Evolutionary conservation across 768 basidiomycete species (phyloP).

Genomic region (Termitomyces heimii): DNA sequence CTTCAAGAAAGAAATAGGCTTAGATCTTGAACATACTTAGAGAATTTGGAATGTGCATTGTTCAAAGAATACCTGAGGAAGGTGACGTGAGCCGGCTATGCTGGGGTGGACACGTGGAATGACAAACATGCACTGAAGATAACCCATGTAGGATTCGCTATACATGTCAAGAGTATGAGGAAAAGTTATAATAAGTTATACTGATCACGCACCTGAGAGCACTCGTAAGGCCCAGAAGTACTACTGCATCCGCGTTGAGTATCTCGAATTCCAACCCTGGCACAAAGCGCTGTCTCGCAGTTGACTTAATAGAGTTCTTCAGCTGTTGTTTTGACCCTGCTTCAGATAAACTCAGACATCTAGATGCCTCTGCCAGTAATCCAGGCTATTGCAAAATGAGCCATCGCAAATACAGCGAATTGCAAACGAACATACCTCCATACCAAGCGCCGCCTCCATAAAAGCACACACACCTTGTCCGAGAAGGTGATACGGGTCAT

Average conservation of each 20-base stretch:
- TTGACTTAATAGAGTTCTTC: constrained; percentile 24
- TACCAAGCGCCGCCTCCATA: constrained; percentile 72
- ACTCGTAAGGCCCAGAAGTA: constrained; percentile 65
- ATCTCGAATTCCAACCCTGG: constrained; percentile 75
- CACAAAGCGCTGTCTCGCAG: constrained; percentile 37
- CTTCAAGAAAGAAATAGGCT: background rate
- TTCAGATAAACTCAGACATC: constrained; percentile 51
- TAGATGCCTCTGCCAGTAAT: constrained; percentile 58
- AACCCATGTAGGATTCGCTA: constrained; percentile 76
- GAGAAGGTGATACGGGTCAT: constrained; percentile 68
- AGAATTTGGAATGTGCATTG: constrained; percentile 71
- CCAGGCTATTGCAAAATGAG: constrained; percentile 31
- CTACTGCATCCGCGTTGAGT: constrained; percentile 64
- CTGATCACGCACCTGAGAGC: constrained; percentile 50
- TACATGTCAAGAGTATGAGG: background rate
- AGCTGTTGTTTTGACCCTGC: constrained; percentile 51
- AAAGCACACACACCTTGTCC: constrained; percentile 71
- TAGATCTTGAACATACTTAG: constrained; percentile 41
- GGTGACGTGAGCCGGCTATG: background rate
- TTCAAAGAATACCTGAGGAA: constrained; percentile 38
- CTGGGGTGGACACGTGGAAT: background rate
- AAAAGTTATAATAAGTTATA: background rate
- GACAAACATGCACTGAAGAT: constrained; percentile 69
- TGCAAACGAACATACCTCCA: constrained; percentile 51
- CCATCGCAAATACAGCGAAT: background rate